These are phyloP conservation scores for Brettanomyces sp. DNA, from an alignment of 805 yeast species.

Conservation along the genomic window DNA sequence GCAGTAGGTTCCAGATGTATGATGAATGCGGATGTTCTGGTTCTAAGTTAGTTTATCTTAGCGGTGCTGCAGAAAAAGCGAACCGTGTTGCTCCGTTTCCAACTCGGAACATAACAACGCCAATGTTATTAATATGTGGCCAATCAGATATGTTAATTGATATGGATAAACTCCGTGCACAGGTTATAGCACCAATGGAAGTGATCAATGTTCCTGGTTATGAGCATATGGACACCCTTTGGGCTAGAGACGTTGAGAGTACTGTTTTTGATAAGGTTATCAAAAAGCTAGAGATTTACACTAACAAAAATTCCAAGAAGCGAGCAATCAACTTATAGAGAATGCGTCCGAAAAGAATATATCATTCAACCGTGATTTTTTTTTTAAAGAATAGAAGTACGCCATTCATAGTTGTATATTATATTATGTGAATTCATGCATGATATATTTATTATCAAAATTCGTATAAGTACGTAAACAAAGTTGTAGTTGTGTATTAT, in stretches of 20 bases:
- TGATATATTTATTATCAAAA: too few relatives aligned
- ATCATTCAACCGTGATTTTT: too few relatives aligned
- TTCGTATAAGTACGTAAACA: too few relatives aligned
- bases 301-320: too few relatives aligned
- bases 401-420: too few relatives aligned
- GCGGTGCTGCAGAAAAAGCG: slow-evolving; percentile 21
- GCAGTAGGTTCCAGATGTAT: too few relatives aligned
- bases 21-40: too few relatives aligned
- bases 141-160: slow-evolving; percentile 78
- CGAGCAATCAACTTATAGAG: too few relatives aligned
- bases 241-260: slow-evolving; percentile 65
- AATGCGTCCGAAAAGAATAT: too few relatives aligned
- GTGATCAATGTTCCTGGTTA: slow-evolving; percentile 49
- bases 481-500: too few relatives aligned
- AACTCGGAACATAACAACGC: slow-evolving; percentile 58
- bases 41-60: slow-evolving; percentile 19
- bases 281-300: not conserved
- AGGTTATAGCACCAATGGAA: slow-evolving; percentile 42
- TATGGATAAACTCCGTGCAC: slow-evolving; percentile 60
- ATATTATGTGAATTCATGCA: too few relatives aligned
- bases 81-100: slow-evolving; percentile 52
- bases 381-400: too few relatives aligned
- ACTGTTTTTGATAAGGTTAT: slow-evolving; percentile 27
- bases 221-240: slow-evolving; percentile 84
- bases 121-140: slow-evolving; percentile 76